Conservation (phyloP, 2,329 filamentous ascomycete species). For the Aphanoascus verrucosus region DNA sequence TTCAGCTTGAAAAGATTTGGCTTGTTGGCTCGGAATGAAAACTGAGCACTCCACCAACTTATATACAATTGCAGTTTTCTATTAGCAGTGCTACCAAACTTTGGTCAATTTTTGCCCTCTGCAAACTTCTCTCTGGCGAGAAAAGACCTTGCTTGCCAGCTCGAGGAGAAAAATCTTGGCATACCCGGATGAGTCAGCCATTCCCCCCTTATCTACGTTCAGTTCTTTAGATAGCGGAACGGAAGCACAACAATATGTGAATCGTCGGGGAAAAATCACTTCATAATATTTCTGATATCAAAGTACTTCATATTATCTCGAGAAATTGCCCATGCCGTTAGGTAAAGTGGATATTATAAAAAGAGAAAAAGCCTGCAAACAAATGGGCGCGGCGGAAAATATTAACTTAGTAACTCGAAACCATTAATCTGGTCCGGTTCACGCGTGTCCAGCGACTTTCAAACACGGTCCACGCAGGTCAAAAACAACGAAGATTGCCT, state of each 20-base stretch:
- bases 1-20: constrained; percentile 10
- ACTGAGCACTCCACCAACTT: constrained; percentile 4
- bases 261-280: too few species aligned
- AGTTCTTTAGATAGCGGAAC: too few species aligned
- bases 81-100: neutral
- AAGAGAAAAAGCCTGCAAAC: neutral
- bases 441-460: constrained; percentile 41
- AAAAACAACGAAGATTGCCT: constrained; percentile 52
- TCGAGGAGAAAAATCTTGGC: neutral
- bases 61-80: neutral
- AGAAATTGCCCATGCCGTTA: neutral
- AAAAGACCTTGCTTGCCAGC: neutral
- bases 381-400: neutral
- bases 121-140: neutral
- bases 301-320: too few species aligned
- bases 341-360: neutral
- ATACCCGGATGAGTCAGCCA: neutral
- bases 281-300: neutral
- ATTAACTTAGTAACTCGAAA: neutral
- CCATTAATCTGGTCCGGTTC: neutral
- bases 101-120: neutral
- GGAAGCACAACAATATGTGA: too few species aligned
- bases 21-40: neutral
- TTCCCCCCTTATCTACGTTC: neutral
- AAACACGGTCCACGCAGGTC: constrained; percentile 40